Evolutionary conservation across 2,329 filamentous ascomycete genomes (phyloP), one percentile per base, ranked within the genome.

Genomic region (Venturia asperata): DNA sequence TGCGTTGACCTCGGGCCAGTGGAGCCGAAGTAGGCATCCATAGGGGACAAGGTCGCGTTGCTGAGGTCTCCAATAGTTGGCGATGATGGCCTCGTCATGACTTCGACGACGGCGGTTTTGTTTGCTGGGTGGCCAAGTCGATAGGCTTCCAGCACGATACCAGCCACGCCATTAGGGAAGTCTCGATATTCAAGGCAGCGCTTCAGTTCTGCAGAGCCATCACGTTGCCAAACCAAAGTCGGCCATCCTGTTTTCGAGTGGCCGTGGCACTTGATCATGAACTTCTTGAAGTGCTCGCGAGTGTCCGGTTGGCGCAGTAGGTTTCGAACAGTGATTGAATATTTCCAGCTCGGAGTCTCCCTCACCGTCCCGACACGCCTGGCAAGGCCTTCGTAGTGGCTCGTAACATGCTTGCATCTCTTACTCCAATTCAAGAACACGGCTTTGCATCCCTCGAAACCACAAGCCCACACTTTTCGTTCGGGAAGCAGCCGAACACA

Each of bases 361-460:
- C 13, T 42, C 11, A 34, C 21, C 10, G 15, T 37, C 9, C 61
- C 64, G 11, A 30, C n/a, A 6, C 45, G 43, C 27, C 47, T 34
- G 19, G 42, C 43, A 15, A 63, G 24, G 7, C 45, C 39, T 34
- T 66, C 61, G 37, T 52, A 66, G n/a, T 66, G 64, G n/a, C 10
- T 45, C 13, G 64, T 61, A 24, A 66, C 43, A 47, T 66, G 64
- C 37, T 66, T 63, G 64, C 64, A 66, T 34, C 64, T 41, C 45
- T 58, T 56, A 19, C 45, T 56, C 64, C 64, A 66, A 47, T 63
- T 41, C 15, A 43, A n/a, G 30, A 66, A 66, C 6, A 66, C 61
- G 10, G 24, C 61, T 45, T 66, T 66, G 47, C 64, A 66, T 30
- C 27, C 37, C 17, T 66, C 56, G 30, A 66, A 66, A 5, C 64